Conservation (phyloP, 2,329 filamentous ascomycete species). For the Chlorencoelia australis region DNA sequence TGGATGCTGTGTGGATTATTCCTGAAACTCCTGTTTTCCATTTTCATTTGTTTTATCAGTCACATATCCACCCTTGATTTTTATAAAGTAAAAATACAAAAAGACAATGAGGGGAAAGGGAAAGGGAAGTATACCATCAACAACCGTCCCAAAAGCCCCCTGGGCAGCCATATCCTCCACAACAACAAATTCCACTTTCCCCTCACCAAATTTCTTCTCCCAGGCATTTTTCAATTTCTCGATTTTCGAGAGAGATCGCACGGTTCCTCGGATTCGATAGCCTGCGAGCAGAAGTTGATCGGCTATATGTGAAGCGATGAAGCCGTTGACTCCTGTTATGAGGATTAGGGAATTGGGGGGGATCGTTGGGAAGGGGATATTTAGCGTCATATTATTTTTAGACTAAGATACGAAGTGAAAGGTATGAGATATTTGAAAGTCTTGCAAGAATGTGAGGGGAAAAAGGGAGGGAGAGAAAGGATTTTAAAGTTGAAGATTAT, state of each 20-base stretch:
- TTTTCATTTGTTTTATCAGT: too few species aligned
- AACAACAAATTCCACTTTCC: slow-evolving; percentile 27
- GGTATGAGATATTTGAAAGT: too few species aligned
- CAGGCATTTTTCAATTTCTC: slow-evolving; percentile 26
- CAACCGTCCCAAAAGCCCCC: slow-evolving; percentile 22
- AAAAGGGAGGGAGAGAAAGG: too few species aligned
- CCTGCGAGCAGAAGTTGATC: slow-evolving; percentile 32
- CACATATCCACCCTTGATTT: too few species aligned
- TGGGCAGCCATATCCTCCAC: slow-evolving; percentile 28
- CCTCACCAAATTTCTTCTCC: slow-evolving; percentile 27
- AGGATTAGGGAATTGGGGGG: slow-evolving; percentile 29
- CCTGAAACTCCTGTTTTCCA: slow-evolving; percentile 20
- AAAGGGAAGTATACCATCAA: slow-evolving; percentile 22
- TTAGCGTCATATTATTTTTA: too few species aligned
- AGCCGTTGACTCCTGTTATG: slow-evolving; percentile 34
- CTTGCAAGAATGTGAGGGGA: too few species aligned
- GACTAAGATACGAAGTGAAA: too few species aligned
- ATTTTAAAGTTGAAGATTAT: too few species aligned
- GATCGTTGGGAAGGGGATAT: too few species aligned
- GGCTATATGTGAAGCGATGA: slow-evolving; percentile 32
- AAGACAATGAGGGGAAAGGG: too few species aligned
- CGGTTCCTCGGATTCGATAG: slow-evolving; percentile 36
- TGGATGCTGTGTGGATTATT: slow-evolving; percentile 32
- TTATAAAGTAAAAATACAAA: too few species aligned
- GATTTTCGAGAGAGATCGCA: slow-evolving; percentile 28